phyloP scores from a whole-genome alignment of 257 asterid genomes.

The Gynochthodes officinalis region DNA sequence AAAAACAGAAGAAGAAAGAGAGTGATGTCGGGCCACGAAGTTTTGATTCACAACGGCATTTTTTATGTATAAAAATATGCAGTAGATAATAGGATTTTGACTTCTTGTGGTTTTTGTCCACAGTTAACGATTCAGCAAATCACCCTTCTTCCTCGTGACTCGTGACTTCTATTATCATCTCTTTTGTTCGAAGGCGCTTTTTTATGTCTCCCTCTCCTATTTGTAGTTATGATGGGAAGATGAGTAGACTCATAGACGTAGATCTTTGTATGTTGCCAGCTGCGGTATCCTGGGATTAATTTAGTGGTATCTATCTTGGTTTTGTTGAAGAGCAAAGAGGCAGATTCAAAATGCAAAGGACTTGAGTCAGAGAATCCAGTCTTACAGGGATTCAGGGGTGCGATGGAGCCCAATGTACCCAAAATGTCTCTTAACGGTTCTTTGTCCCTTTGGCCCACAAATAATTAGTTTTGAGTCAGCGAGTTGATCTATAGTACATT shows the following conservation, averaged over 20 bases:
- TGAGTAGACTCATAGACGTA: neutral
- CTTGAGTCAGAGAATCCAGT: too few relatives aligned
- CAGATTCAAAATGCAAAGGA: too few relatives aligned
- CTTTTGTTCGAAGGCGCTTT: neutral
- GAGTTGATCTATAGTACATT: too few relatives aligned
- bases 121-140: constrained; percentile 2
- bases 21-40: constrained; percentile 5
- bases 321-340: too few relatives aligned
- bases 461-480: too few relatives aligned
- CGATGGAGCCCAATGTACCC: too few relatives aligned
- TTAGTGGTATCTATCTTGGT: too few relatives aligned
- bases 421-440: too few relatives aligned
- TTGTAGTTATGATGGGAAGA: neutral
- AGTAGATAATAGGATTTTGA: neutral
- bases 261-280: too few relatives aligned
- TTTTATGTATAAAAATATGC: constrained; percentile 23
- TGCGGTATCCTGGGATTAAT: too few relatives aligned
- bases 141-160: neutral
- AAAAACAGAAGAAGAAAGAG: neutral
- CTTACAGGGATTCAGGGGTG: too few relatives aligned
- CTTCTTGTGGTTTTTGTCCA: neutral
- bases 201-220: neutral
- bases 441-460: too few relatives aligned
- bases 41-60: neutral
- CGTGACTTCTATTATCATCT: neutral